Percentiles rank a stretch among this genome's conserved stretches.
phyloP scores from a whole-genome alignment of 345 rosid genomes.

The Gossypium thurberi region DNA sequence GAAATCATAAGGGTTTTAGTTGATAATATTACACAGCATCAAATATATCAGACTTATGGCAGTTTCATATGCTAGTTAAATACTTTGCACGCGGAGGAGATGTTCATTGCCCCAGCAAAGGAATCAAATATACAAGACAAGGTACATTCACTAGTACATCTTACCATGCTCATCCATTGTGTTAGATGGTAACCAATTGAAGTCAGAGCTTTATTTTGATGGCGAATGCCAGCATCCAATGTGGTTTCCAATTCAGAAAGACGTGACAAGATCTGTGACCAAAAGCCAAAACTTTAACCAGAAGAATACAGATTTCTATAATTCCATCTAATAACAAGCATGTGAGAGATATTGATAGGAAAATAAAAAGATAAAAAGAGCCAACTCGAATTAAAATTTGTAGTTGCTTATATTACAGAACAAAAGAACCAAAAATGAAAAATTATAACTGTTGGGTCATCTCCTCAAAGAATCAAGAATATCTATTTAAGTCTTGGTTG shows the following conservation, averaged over 20 bases:
- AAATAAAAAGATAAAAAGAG: not conserved
- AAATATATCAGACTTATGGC: not conserved
- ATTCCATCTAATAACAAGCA: not conserved
- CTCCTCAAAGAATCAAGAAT: conserved; percentile 4
- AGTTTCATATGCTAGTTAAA: not conserved
- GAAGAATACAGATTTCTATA: not conserved
- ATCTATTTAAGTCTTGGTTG: not conserved
- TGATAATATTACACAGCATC: not conserved
- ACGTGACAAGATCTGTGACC: conserved; percentile 62
- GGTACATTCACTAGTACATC: conserved; percentile 1
- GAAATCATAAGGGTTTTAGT: conserved; percentile 3
- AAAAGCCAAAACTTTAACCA: conserved; percentile 19
- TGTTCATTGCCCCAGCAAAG: not conserved
- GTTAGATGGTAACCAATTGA: conserved; percentile 63
- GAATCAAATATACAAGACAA: not conserved
- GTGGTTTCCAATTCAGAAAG: conserved; percentile 95
- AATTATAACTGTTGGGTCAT: not conserved
- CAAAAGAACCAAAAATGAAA: not conserved
- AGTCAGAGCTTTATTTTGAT: conserved; percentile 63
- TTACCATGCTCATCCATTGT: conserved; percentile 80
- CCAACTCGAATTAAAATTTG: not conserved
- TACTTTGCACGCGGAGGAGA: not conserved
- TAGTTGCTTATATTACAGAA: not conserved
- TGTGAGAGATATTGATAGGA: not conserved
- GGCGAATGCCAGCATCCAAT: conserved; percentile 79